Conservation (phyloP, 2,329 filamentous ascomycete genomes). For the Westerdykella aurantiaca region DNA sequence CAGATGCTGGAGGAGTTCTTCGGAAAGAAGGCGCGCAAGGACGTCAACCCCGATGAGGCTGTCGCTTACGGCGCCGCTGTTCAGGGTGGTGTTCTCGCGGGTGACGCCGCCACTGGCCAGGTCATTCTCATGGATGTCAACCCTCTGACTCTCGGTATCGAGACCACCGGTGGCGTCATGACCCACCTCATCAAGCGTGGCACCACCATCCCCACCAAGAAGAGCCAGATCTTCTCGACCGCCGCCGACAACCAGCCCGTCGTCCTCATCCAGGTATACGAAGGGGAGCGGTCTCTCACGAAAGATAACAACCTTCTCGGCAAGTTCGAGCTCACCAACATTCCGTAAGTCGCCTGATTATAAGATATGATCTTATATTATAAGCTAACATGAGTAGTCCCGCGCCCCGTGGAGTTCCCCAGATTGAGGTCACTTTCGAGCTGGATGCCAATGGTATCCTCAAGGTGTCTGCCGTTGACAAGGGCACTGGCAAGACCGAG, state of each 20-base stretch:
- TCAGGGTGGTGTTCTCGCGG: slow-evolving; percentile 90
- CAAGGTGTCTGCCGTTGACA: slow-evolving; percentile 91
- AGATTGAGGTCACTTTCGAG: slow-evolving; percentile 97
- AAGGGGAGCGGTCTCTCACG: slow-evolving; percentile 89
- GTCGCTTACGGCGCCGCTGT: slow-evolving; percentile 97
- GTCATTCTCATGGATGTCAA: slow-evolving; percentile 96
- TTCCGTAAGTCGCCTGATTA: slow-evolving; percentile 51
- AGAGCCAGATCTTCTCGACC: slow-evolving; percentile 97
- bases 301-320: slow-evolving; percentile 89
- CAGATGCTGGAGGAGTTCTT: slow-evolving; percentile 94
- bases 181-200: slow-evolving; percentile 93
- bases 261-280: slow-evolving; percentile 90
- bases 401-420: slow-evolving; percentile 90
- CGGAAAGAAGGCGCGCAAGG: slow-evolving; percentile 97
- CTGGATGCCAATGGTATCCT: slow-evolving; percentile 98
- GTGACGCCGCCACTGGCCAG: slow-evolving; percentile 72
- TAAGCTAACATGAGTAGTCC: slow-evolving; percentile 42
- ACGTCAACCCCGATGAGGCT: slow-evolving; percentile 98
- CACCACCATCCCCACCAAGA: slow-evolving; percentile 90
- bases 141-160: slow-evolving; percentile 91
- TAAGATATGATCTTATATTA: not conserved
- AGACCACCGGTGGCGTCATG: slow-evolving; percentile 97
- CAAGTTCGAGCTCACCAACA: slow-evolving; percentile 96
- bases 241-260: slow-evolving; percentile 95
- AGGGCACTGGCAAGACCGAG: slow-evolving; percentile 96